Base-by-base conservation (phyloP, 2,329 filamentous ascomycete species). In the Diaporthe citri region DNA sequence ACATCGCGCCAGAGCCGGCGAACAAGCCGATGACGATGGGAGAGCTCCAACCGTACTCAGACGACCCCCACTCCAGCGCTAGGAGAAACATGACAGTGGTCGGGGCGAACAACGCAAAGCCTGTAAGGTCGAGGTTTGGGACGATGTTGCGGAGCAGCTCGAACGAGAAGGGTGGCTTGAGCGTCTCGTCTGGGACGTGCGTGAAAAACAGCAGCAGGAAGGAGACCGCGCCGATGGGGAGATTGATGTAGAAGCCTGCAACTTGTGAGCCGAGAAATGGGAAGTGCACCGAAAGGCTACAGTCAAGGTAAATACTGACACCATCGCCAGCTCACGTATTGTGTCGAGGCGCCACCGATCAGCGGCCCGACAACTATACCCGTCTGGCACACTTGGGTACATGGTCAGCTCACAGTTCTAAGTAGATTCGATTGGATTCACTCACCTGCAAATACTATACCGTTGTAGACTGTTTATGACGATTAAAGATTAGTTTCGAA, bases 311-410 rank as follows among this genome's bases (percentile, higher is more conserved):
- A n/a, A 15, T 0, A 79, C 81, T 78, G 78, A 85, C 83, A 84
- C 84, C 84, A 86, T 75, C 85, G 79, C 85, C 85, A 87, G 22
- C 81, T 83, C 1, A 80, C 77, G 59, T 83, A 82, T 36, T 83
- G 78, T 0, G 83, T 84, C 25, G 85, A 82, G 46, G 81, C 77
- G 76, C 85, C 83, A 39, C 86, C 86, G 43, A 87, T 79, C 31
- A 89, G 78, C 2, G 88, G 87, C 0, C 87, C 88, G 0, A 82
- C 75, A 0, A 85, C 82, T 13, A 86, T 79, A 4, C 85, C 86
- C 25, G 88, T 77, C 43, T 85, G 82, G 10, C 81, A 78, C 31
- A 82, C 80, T 82, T 31, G 25, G 25, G 25, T 10, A 10, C 20
- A 20, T 48, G 15, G 4, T 69, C 25, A 51, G 46, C 48, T 25